These are phyloP conservation scores for Penicillium vulpinum DNA, from an alignment of 2,329 filamentous ascomycete genomes.

Conservation along the genomic window DNA sequence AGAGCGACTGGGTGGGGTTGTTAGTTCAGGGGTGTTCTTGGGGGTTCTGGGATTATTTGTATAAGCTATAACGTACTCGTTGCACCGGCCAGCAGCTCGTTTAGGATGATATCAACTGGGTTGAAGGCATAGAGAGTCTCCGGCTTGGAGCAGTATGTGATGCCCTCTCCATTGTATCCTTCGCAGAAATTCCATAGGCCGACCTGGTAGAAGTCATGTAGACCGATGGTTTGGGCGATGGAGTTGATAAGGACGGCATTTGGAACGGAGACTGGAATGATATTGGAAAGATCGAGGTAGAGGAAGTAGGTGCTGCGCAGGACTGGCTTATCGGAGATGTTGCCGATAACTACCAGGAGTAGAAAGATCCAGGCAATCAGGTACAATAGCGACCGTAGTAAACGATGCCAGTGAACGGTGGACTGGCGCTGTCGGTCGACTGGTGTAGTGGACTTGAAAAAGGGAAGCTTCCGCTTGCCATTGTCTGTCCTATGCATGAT, in stretches of 20 bases:
- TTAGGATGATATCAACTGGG: slow-evolving; percentile 76
- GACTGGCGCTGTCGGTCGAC: slow-evolving; percentile 30
- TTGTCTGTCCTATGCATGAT: slow-evolving; percentile 19
- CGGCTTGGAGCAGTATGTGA: slow-evolving; percentile 73
- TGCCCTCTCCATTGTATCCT: slow-evolving; percentile 68
- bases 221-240: slow-evolving; percentile 78
- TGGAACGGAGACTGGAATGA: slow-evolving; percentile 71
- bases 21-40: neutral
- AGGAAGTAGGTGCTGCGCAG: slow-evolving; percentile 78
- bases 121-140: slow-evolving; percentile 84
- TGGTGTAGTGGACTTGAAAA: slow-evolving; percentile 28
- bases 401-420: slow-evolving; percentile 57
- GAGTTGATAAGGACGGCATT: slow-evolving; percentile 78
- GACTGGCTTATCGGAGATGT: slow-evolving; percentile 62
- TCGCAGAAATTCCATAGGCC: slow-evolving; percentile 92
- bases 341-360: slow-evolving; percentile 77
- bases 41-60: neutral
- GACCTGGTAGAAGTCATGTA: slow-evolving; percentile 93
- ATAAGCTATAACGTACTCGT: slow-evolving; percentile 60
- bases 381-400: slow-evolving; percentile 68
- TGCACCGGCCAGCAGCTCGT: slow-evolving; percentile 77
- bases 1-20: slow-evolving; percentile 61
- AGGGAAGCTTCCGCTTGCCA: slow-evolving; percentile 26
- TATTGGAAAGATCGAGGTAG: slow-evolving; percentile 76
- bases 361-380: slow-evolving; percentile 75